A percentile compares a stretch with the other conserved stretches of the same genome.
Evolutionary conservation across 768 basidiomycete species (phyloP).

Genomic region (Suillus cothurnatus): DNA sequence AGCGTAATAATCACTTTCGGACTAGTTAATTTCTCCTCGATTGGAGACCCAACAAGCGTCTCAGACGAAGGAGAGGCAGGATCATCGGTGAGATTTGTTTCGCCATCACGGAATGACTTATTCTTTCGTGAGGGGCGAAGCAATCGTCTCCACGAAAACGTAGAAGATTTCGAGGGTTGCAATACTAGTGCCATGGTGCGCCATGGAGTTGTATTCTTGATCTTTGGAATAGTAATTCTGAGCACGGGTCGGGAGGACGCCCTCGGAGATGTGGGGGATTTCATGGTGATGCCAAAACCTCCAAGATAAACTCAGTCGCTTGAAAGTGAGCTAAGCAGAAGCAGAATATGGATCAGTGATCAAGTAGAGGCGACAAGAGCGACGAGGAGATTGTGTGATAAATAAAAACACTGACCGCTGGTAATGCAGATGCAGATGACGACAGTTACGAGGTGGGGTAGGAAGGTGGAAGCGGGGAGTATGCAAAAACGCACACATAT

Average conservation of each 20-base stretch:
- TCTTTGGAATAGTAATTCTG: background rate
- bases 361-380: background rate
- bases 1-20: slow-evolving; percentile 22
- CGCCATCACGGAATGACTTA: background rate
- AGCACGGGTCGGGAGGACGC: background rate
- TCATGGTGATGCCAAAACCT: background rate
- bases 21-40: slow-evolving; percentile 12
- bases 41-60: slow-evolving; percentile 9
- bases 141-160: slow-evolving; percentile 23
- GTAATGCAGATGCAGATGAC: background rate
- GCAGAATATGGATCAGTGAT: background rate
- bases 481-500: background rate
- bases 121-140: slow-evolving; percentile 12
- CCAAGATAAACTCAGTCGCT: background rate
- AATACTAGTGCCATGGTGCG: background rate
- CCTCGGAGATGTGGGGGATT: background rate
- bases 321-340: background rate
- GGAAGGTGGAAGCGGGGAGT: no score
- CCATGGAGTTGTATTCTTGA: background rate
- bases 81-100: background rate
- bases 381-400: background rate
- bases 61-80: slow-evolving; percentile 12
- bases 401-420: background rate
- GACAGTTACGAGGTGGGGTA: background rate
- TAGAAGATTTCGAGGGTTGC: slow-evolving; percentile 14